phyloP scores from a whole-genome alignment of 2,329 filamentous ascomycete genomes.

The Blumeriella jaapii region DNA sequence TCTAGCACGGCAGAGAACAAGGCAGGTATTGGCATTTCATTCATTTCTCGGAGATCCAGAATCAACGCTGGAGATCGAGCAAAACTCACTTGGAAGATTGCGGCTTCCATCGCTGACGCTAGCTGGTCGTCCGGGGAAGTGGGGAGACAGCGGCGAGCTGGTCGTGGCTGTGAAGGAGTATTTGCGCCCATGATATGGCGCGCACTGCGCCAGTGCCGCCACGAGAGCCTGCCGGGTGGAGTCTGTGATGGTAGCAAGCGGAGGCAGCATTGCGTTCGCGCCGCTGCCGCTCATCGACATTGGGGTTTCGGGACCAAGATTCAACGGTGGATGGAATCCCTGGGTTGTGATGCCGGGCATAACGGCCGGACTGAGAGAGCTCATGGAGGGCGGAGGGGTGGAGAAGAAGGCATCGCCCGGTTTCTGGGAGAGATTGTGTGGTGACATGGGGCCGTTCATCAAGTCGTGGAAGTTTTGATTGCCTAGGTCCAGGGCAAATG shows the following conservation, averaged over 20 bases:
- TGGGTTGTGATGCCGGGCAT: constrained; percentile 52
- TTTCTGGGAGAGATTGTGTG: constrained; percentile 62
- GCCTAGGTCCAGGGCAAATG: constrained; percentile 65
- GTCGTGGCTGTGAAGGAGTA: constrained; percentile 46
- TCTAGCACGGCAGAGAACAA: neutral
- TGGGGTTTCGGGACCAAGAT: constrained; percentile 62
- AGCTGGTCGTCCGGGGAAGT: constrained; percentile 37
- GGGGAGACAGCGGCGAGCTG: constrained; percentile 42
- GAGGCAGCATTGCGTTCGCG: constrained; percentile 44
- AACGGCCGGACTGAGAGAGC: constrained; percentile 59
- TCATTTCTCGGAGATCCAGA: too few relatives aligned
- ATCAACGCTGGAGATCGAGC: neutral
- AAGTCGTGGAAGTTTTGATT: constrained; percentile 68
- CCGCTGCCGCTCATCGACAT: constrained; percentile 54
- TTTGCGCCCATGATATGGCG: constrained; percentile 47
- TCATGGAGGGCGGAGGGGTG: constrained; percentile 63
- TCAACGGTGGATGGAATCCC: constrained; percentile 54
- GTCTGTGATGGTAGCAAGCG: constrained; percentile 54
- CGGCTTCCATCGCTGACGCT: constrained; percentile 40
- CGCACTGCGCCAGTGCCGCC: constrained; percentile 44
- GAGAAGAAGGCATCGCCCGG: constrained; percentile 69
- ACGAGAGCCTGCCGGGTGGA: constrained; percentile 50
- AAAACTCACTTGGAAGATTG: constrained; percentile 47
- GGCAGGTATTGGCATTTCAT: too few relatives aligned
- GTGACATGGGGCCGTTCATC: constrained; percentile 61